Evolutionary conservation across 805 yeast species (phyloP), one percentile per base, ranked within the genome.

Genomic region (Metschnikowia chrysomelidarum): DNA sequence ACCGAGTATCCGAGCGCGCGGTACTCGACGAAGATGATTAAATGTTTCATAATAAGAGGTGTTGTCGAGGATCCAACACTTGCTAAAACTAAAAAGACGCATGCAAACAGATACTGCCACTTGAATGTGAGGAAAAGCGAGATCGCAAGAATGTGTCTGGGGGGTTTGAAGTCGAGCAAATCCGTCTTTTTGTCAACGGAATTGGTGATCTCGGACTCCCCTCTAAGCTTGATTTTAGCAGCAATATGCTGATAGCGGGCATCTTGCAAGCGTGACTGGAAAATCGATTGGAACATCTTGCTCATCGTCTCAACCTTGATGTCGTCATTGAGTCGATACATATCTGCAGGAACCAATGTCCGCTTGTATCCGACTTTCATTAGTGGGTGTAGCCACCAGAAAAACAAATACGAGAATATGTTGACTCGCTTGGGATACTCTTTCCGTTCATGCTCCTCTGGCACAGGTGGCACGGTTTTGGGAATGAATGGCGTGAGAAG

Each of bases 21-120:
- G 30, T 54, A 52, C 44, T 73, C 77, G n/a, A 85, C 84, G 47
- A 75, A 84, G 27, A 65, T 66, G 42, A 87, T 82, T 39, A 87
- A 63, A 23, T 73, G 67, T 54, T 78, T 75, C 3, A 86, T 76
- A 8, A 86, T 55, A 45, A 87, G 63, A 1, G 95, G 89, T 23
- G 80, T 76, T 19, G 79, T 60, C 1, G 84, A 77, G 36, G 65
- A 63, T 17, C 71, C 64, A 12, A 65, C 50, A 52, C 78, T 82
- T 1, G 76, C 65, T 4, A 65, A 29, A 0, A 65, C 57, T 45
- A 78, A 71, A 46, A 59, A 67, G 2, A 66, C 3, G 25, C 73
- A 43, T 10, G 74, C 61, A 32, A 60, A 32, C 4, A 61, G 27
- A 48, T 75, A 76, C 28, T 71, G 69, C 47, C 58, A 55, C 46